A percentile compares a stretch with the other conserved stretches of the same genome.
These are phyloP conservation scores for Trichoderma sp. DNA, from an alignment of 2,329 filamentous ascomycete species.

Conservation along the genomic window DNA sequence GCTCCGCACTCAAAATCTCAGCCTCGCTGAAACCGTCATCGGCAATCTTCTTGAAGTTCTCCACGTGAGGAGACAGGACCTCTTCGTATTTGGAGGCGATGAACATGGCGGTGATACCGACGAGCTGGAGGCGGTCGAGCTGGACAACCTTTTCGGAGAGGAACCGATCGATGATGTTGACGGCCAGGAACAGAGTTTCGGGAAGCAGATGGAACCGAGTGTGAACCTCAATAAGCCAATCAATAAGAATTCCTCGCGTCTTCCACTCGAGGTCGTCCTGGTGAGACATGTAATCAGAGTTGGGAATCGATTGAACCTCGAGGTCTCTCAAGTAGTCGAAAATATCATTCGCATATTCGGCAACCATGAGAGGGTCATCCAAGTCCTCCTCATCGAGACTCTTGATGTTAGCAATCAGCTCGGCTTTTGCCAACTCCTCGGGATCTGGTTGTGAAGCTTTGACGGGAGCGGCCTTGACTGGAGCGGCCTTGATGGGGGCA, in stretches of 20 bases:
- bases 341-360: slow-evolving; percentile 95
- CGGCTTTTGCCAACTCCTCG: slow-evolving; percentile 34
- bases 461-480: slow-evolving; percentile 28
- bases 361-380: slow-evolving; percentile 95
- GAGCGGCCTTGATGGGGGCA: background rate
- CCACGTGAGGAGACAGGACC: slow-evolving; percentile 91
- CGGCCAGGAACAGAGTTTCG: slow-evolving; percentile 92
- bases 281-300: slow-evolving; percentile 91
- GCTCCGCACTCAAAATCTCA: slow-evolving; percentile 95
- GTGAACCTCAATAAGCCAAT: slow-evolving; percentile 98
- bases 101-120: slow-evolving; percentile 98
- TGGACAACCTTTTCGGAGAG: slow-evolving; percentile 93
- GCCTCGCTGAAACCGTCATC: slow-evolving; percentile 94
- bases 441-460: background rate
- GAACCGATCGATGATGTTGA: slow-evolving; percentile 99
- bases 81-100: slow-evolving; percentile 99
- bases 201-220: slow-evolving; percentile 93
- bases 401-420: slow-evolving; percentile 29
- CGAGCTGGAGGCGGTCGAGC: slow-evolving; percentile 91
- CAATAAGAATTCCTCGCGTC: slow-evolving; percentile 93
- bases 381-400: slow-evolving; percentile 83
- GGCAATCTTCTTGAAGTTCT: slow-evolving; percentile 95
- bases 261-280: slow-evolving; percentile 98
- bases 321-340: slow-evolving; percentile 92
- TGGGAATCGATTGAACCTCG: slow-evolving; percentile 75